A percentile compares a stretch with the other conserved stretches of the same genome.
These are phyloP conservation scores for Dothistroma septosporum DNA, from an alignment of 2,329 filamentous ascomycete species.

Conservation along the genomic window DNA sequence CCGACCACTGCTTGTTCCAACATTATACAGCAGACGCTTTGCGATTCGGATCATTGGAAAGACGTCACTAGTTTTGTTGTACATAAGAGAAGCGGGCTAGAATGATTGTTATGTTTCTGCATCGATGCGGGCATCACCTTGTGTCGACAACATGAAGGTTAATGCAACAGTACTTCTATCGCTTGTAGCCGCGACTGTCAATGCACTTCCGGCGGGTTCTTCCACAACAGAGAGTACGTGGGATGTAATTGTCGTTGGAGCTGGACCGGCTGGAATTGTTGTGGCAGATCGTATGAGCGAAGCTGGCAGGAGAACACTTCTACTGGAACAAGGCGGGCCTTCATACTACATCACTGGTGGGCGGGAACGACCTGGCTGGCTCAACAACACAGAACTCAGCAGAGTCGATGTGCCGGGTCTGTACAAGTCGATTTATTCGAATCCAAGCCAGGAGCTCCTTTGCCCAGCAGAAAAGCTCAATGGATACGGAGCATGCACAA, in stretches of 20 bases:
- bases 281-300: constrained; percentile 51
- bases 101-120: background rate
- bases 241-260: constrained; percentile 27
- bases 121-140: background rate
- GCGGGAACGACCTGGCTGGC: constrained; percentile 48
- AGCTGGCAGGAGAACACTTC: constrained; percentile 49
- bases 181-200: background rate
- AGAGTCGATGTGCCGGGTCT: constrained; percentile 54
- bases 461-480: constrained; percentile 43
- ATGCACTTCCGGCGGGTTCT: background rate
- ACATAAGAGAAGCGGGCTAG: background rate
- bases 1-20: background rate
- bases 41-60: background rate
- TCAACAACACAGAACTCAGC: constrained; percentile 46
- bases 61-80: background rate
- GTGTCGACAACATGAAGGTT: background rate
- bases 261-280: constrained; percentile 52
- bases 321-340: constrained; percentile 50
- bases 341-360: constrained; percentile 34
- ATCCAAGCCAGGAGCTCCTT: constrained; percentile 37
- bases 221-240: background rate
- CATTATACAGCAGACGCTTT: background rate
- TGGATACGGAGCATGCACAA: constrained; percentile 44
- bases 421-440: constrained; percentile 49
- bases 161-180: background rate